Conservation (phyloP, 78 protist species). For the Diacronema lutheri region DNA sequence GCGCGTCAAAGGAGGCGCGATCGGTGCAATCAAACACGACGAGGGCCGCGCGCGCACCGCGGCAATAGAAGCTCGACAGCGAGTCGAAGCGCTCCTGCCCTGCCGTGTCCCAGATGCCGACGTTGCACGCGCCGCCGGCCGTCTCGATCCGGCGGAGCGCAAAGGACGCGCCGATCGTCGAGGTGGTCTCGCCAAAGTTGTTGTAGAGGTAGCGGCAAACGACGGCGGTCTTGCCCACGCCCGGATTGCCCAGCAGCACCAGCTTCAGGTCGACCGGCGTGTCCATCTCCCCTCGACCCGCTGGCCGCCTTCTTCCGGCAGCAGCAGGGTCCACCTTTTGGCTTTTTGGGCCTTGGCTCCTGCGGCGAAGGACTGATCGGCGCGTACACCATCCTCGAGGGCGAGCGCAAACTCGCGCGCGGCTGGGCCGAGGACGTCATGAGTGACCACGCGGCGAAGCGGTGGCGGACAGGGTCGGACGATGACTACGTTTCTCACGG, state of each 20-base stretch:
- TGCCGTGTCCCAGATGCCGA: slow-evolving; percentile 39
- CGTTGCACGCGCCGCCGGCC: background rate
- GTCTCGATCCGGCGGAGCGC: background rate
- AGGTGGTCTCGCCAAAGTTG: background rate
- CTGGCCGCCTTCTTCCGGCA: too few species aligned
- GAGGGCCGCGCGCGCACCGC: slow-evolving; percentile 17
- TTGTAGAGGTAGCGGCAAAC: slow-evolving; percentile 4
- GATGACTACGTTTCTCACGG: too few species aligned
- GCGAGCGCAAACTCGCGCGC: too few species aligned
- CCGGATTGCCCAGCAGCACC: slow-evolving; percentile 17
- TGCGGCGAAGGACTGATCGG: too few species aligned
- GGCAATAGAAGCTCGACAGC: slow-evolving; percentile 18
- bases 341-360: too few species aligned
- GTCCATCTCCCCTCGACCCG: too few species aligned
- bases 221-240: slow-evolving; percentile 13
- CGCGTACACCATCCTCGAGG: too few species aligned
- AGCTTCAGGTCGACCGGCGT: slow-evolving; percentile 21
- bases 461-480: too few species aligned
- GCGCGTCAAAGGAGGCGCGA: background rate
- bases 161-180: slow-evolving; percentile 20
- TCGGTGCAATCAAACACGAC: slow-evolving; percentile 10
- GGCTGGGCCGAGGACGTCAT: too few species aligned
- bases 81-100: slow-evolving; percentile 32
- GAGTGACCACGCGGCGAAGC: too few species aligned
- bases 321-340: too few species aligned